These are phyloP conservation scores for Ogataea haglerorum DNA, from an alignment of 805 yeast genomes.

Conservation along the genomic window DNA sequence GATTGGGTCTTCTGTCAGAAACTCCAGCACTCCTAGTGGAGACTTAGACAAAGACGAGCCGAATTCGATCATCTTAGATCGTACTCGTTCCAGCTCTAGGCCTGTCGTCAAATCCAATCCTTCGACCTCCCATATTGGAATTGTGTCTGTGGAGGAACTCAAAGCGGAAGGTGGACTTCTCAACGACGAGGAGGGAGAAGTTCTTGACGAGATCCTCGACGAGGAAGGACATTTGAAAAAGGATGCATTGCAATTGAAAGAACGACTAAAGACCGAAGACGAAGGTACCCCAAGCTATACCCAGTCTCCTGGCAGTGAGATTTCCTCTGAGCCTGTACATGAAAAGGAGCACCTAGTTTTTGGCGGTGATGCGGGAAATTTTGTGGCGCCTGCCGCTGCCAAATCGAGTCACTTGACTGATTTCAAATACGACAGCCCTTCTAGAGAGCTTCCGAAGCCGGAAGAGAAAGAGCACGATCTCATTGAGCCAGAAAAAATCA, in stretches of 20 bases:
- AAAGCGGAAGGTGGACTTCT: slow-evolving; percentile 49
- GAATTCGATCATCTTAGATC: slow-evolving; percentile 9
- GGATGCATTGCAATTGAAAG: slow-evolving; percentile 37
- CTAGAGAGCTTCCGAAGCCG: slow-evolving; percentile 5
- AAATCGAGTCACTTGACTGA: slow-evolving; percentile 17
- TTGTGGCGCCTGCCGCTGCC: slow-evolving; percentile 36
- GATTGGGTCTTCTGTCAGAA: slow-evolving; percentile 47
- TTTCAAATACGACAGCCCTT: slow-evolving; percentile 16
- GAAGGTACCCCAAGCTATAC: no score
- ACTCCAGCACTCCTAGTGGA: slow-evolving; percentile 22
- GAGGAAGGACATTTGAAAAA: slow-evolving; percentile 50
- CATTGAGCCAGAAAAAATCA: slow-evolving; percentile 24
- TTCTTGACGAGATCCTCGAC: slow-evolving; percentile 50
- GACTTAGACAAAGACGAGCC: slow-evolving; percentile 14
- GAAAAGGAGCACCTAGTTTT: slow-evolving; percentile 18
- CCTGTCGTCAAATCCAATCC: slow-evolving; percentile 42
- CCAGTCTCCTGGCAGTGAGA: no score
- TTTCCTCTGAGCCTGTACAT: slow-evolving; percentile 1
- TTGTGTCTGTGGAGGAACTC: slow-evolving; percentile 34
- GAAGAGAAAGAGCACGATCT: slow-evolving; percentile 15
- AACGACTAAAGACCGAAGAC: slow-evolving; percentile 15
- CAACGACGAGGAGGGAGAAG: slow-evolving; percentile 57
- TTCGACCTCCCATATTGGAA: slow-evolving; percentile 23
- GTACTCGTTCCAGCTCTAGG: slow-evolving; percentile 33
- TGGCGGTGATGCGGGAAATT: slow-evolving; percentile 33